These are phyloP conservation scores for Pseudogymnoascus destructans DNA, from an alignment of 2,329 filamentous ascomycete genomes.

Conservation along the genomic window DNA sequence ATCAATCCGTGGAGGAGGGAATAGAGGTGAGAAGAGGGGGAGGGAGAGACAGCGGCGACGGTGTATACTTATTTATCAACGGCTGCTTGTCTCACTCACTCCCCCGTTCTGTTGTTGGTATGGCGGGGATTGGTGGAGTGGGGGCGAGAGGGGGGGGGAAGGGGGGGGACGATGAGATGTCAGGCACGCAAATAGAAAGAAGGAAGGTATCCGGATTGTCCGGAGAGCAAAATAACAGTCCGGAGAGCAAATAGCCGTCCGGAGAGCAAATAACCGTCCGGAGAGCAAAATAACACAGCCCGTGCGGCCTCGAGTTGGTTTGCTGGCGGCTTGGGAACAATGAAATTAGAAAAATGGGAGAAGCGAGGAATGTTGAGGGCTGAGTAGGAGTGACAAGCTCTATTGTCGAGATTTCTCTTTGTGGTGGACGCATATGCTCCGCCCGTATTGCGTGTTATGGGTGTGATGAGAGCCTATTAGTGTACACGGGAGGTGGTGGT, in stretches of 20 bases:
- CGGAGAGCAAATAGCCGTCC: no score
- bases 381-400: neutral
- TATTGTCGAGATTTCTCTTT: neutral
- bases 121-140: neutral
- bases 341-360: neutral
- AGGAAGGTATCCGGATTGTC: neutral
- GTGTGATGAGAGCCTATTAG: neutral
- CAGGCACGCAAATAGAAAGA: neutral
- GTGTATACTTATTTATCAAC: neutral
- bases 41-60: neutral
- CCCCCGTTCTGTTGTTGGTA: neutral
- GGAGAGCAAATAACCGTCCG: no score
- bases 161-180: neutral
- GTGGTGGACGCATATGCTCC: neutral
- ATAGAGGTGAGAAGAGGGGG: neutral
- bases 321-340: neutral
- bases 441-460: neutral
- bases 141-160: no score
- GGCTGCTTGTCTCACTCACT: neutral
- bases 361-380: neutral
- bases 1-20: neutral
- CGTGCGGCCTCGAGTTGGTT: neutral
- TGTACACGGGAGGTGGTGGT: neutral
- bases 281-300: neutral
- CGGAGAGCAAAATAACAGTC: no score